Evolutionary conservation across 108 stramenopile species (phyloP).

Genomic region (Phaeodactylum tricornutum): DNA sequence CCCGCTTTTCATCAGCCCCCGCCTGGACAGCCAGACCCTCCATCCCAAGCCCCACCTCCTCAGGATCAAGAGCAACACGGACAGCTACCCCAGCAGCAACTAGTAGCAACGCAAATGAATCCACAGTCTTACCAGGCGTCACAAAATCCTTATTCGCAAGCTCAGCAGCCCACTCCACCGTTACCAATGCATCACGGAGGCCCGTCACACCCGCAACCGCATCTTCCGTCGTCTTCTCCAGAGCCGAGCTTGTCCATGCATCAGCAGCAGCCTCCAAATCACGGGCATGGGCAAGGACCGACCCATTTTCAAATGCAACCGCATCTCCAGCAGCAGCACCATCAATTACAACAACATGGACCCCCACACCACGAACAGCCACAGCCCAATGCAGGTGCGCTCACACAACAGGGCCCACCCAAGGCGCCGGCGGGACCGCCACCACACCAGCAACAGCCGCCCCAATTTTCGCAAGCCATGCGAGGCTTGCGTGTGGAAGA

Average conservation of each 20-base stretch:
- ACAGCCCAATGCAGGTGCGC: background rate
- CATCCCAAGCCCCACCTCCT: background rate
- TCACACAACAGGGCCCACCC: background rate
- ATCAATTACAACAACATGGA: background rate
- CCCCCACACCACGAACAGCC: background rate
- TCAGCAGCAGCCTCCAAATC: background rate
- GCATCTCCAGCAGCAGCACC: background rate
- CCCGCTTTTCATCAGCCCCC: too few species aligned
- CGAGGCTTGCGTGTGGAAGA: conserved; percentile 84
- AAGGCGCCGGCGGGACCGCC: background rate
- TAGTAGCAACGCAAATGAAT: background rate
- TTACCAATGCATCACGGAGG: background rate
- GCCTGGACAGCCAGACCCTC: background rate
- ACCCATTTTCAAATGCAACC: background rate
- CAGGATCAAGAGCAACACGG: background rate
- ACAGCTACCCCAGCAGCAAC: background rate
- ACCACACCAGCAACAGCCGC: background rate
- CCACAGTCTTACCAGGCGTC: background rate
- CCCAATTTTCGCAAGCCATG: conserved; percentile 19
- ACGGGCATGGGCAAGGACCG: too few species aligned
- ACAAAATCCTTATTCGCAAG: background rate
- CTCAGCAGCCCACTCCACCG: background rate
- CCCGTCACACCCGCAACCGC: background rate
- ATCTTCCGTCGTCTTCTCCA: background rate
- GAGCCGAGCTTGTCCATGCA: background rate